These are phyloP conservation scores for Chaetomiaceae sp. DNA, from an alignment of 2,329 filamentous ascomycete genomes.

Conservation along the genomic window DNA sequence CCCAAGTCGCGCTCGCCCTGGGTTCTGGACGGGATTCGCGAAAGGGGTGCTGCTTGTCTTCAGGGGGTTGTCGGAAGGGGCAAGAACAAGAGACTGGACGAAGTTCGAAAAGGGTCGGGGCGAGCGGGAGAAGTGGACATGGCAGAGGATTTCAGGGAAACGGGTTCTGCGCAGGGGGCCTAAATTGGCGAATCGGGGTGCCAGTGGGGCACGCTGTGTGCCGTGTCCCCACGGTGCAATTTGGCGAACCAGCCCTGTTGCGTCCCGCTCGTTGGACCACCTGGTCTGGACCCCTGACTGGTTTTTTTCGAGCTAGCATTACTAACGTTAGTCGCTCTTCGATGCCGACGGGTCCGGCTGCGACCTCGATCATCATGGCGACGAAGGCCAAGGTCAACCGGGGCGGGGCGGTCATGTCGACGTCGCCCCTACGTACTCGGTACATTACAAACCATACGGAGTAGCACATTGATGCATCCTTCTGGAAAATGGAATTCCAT, in stretches of 20 bases:
- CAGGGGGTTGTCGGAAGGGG: not conserved
- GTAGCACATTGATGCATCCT: too few relatives aligned
- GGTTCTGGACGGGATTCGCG: not conserved
- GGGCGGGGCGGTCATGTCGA: too few relatives aligned
- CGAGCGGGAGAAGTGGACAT: not conserved
- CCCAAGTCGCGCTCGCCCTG: constrained; percentile 8
- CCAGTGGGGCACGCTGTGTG: constrained; percentile 3
- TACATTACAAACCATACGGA: too few relatives aligned
- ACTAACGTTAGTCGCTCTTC: not conserved
- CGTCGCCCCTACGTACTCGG: too few relatives aligned
- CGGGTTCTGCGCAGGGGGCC: not conserved
- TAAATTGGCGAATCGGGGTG: constrained; percentile 14
- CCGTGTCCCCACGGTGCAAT: constrained; percentile 6
- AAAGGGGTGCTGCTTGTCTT: not conserved
- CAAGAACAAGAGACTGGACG: constrained; percentile 1
- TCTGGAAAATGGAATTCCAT: too few relatives aligned
- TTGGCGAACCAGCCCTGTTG: constrained; percentile 12
- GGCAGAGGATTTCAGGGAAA: constrained; percentile 11
- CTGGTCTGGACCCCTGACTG: not conserved
- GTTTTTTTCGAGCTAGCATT: too few relatives aligned
- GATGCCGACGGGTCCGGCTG: constrained; percentile 15
- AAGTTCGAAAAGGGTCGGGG: not conserved
- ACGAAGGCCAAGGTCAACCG: not conserved
- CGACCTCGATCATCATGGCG: not conserved
- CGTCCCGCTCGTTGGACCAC: not conserved